phyloP scores from a whole-genome alignment of 495 filamentous ascomycete genomes.

The Aspergillus ellipticus region DNA sequence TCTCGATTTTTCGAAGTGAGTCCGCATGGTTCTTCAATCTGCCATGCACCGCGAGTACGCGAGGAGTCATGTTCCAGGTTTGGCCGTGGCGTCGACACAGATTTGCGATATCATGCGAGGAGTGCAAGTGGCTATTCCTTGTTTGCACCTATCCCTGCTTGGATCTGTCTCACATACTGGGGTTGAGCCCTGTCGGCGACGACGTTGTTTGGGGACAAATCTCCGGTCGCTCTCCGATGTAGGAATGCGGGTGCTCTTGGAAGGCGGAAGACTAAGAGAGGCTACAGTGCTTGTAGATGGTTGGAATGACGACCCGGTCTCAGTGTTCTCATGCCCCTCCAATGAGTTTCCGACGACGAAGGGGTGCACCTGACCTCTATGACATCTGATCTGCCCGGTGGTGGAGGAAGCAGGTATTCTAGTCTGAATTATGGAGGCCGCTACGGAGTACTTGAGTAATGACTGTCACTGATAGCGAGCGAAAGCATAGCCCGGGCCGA shows the following conservation, averaged over 20 bases:
- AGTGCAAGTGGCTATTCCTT: background rate
- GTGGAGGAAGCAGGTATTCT: background rate
- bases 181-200: conserved; percentile 4
- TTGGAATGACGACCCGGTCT: conserved; percentile 1
- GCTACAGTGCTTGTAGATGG: background rate
- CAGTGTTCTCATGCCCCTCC: background rate
- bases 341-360: background rate
- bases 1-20: background rate
- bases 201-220: conserved; percentile 5
- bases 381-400: background rate
- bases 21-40: conserved; percentile 2
- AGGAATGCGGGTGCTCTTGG: conserved; percentile 3
- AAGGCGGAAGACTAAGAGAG: background rate
- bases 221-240: conserved; percentile 4
- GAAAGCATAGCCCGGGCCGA: background rate
- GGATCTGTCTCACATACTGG: background rate
- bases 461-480: background rate
- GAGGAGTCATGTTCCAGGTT: background rate
- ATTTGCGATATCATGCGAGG: conserved; percentile 6
- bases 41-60: background rate
- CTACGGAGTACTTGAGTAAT: background rate
- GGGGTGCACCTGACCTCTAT: background rate
- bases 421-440: background rate
- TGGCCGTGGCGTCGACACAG: background rate
- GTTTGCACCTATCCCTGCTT: conserved; percentile 1